Evolutionary conservation across 768 basidiomycete species (phyloP), one percentile per base, ranked within the genome.

Genomic region (Amanita muscaria): DNA sequence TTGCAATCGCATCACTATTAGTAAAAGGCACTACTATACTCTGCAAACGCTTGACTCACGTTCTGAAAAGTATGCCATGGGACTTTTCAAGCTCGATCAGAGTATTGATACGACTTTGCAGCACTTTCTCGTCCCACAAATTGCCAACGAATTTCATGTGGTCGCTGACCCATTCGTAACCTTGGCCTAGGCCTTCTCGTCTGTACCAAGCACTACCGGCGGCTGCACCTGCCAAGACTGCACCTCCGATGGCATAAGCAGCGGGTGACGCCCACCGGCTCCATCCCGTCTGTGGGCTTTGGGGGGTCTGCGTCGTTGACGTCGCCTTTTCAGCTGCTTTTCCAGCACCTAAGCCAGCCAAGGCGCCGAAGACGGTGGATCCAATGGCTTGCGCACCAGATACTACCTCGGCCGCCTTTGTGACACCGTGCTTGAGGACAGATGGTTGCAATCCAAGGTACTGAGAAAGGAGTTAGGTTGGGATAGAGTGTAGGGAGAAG

Each of bases 141-240:
- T 72, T 86, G 33, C 85, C 78, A 7, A 93, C 81, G 60, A 84
- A 97, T 56, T 83, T 85, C 79, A 96, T 77, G 59, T 97, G 92
- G 53, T 93, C 91, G 23, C 73, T 79, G 2, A 80, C 81, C 80
- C 82, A 91, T 9, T 69, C 64, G 53, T 83, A 83, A 2, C 85
- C 78, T 33, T 69, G 69, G 5, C 73, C 72, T 23, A 96, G 63
- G 21, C 89, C 86, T 10, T 87, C 80, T 41, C 84, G 76, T 47
- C 80, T 79, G 64, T 83, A 83, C 56, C 89, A 93, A 5, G 87
- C 88, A 2, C 85, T 77, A 1, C 88, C 85, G 12, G 83, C 88
- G 4, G 87, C 88, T 4, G 87, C 88, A 7, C 88, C 85, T 0
- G 88, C 89, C 1, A 90, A 41, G 7, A 87, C 53, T 24, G 85